These are phyloP conservation scores for Phanerodontia chrysosporium DNA, from an alignment of 768 basidiomycete species.

Conservation along the genomic window DNA sequence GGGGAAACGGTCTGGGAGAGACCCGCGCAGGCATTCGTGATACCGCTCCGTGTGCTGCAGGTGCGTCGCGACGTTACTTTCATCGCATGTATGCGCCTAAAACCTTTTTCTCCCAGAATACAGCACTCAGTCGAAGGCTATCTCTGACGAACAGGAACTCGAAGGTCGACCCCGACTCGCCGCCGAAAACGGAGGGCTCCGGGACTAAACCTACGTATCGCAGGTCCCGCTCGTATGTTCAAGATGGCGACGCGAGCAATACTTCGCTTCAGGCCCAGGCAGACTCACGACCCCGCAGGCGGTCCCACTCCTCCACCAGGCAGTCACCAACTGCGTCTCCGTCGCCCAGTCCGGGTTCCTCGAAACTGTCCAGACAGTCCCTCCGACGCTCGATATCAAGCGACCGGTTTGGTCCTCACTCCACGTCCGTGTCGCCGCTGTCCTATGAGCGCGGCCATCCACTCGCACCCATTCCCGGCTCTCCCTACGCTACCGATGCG, in stretches of 20 bases:
- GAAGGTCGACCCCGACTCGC: slow-evolving; percentile 1
- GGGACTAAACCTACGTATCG: slow-evolving; percentile 18
- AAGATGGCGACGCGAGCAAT: slow-evolving; percentile 12
- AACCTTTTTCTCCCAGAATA: slow-evolving; percentile 44
- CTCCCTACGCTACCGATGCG: slow-evolving; percentile 60
- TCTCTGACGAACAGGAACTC: slow-evolving; percentile 32
- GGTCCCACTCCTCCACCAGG: slow-evolving; percentile 21
- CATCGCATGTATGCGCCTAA: not conserved
- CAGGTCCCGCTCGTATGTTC: slow-evolving; percentile 21
- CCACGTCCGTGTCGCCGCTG: slow-evolving; percentile 12
- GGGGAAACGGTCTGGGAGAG: slow-evolving; percentile 91
- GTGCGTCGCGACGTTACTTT: slow-evolving; percentile 28
- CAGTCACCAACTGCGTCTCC: slow-evolving; percentile 3
- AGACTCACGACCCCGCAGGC: slow-evolving; percentile 12
- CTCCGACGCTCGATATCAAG: slow-evolving; percentile 14
- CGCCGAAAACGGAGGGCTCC: not conserved
- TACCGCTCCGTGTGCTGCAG: slow-evolving; percentile 86
- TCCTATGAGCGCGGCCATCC: slow-evolving; percentile 26
- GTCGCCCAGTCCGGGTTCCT: slow-evolving; percentile 4
- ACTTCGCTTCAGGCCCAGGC: not conserved
- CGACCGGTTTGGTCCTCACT: slow-evolving; percentile 10
- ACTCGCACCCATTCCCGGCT: slow-evolving; percentile 39
- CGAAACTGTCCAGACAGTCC: not conserved
- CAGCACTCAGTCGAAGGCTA: slow-evolving; percentile 64
- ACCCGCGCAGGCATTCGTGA: slow-evolving; percentile 80